Base-by-base conservation (phyloP, 495 filamentous ascomycete genomes). In the Podospora sp. region DNA sequence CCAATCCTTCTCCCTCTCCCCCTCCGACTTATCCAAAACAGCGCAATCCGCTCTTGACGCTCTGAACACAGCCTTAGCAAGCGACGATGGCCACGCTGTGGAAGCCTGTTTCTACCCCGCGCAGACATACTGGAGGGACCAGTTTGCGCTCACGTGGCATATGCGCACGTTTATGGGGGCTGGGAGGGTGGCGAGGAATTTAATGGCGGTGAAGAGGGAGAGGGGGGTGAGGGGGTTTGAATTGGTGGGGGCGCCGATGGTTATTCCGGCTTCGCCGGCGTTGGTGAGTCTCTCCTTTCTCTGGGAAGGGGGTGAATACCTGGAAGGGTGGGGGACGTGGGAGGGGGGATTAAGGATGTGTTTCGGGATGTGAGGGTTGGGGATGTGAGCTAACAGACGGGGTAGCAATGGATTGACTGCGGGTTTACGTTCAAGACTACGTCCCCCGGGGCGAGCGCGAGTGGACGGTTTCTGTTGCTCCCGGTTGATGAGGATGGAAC, bases 121-220 rank as follows among this genome's bases (percentile, higher is more conserved):
- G 4, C 71, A 73, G 65, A 68, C 72, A 1, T 77, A 71, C 66
- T 79, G 77, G 75, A 69, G 66, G n/a, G 77, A 79, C 58, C 64
- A 68, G 25, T 20, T 77, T 22, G 72, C 72, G 7, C 40, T 79
- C 55, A 79, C 77, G 0, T 71, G 29, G 50, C 75, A 78, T 60
- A 46, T 73, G 27, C 75, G 76, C 21, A 77, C 75, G 18, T 76
- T 76, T 59, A 63, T 36, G 0, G 27, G 7, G 6, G 58, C 66
- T 6, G 65, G 50, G 1, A 55, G 63, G 0, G 67, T 75, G 26
- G 72, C 72, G 1, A 59, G 71, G 2, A 66, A 56, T 20, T 53
- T 78, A 8, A 25, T 75, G 36, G 61, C 70, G 36, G 69, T 67
- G 5, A 69, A 60, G 26, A 59, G 40, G 5, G 58, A 70, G 12